Evolutionary conservation across 1,139 yeast species (phyloP).

Genomic region (Scheffersomyces quercinus): DNA sequence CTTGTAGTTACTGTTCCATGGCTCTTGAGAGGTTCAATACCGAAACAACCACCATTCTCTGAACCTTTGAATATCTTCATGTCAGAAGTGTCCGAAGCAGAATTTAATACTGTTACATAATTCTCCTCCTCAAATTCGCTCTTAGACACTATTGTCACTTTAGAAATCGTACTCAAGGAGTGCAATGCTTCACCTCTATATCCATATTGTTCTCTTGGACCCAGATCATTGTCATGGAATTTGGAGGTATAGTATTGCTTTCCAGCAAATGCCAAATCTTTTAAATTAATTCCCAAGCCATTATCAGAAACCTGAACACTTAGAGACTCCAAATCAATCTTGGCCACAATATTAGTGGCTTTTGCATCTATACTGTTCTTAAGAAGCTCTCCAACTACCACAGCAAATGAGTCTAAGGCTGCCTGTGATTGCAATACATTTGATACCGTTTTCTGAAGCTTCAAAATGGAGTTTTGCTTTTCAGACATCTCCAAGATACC

Average conservation of each 20-base stretch:
- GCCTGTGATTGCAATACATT: conserved; percentile 2
- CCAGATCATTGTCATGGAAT: conserved; percentile 50
- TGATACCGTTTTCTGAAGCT: no score
- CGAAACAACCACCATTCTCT: neutral
- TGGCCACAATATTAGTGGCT: conserved; percentile 60
- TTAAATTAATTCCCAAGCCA: conserved; percentile 68
- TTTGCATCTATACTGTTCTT: conserved; percentile 82
- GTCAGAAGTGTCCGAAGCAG: no score
- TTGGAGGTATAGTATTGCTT: conserved; percentile 76
- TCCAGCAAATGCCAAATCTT: conserved; percentile 62
- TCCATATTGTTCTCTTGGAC: conserved; percentile 49
- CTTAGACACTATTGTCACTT: conserved; percentile 39
- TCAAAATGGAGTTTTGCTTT: no score
- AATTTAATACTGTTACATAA: neutral
- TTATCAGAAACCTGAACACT: conserved; percentile 73
- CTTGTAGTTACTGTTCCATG: conserved; percentile 57
- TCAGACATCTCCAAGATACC: no score
- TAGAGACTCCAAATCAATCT: conserved; percentile 56
- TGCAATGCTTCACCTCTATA: conserved; percentile 80
- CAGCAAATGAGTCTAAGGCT: conserved; percentile 5
- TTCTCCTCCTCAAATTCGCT: neutral
- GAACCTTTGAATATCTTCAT: no score
- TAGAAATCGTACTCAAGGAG: conserved; percentile 45
- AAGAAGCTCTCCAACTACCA: conserved; percentile 70
- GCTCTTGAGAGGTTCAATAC: neutral